Evolutionary conservation across 2,329 filamentous ascomycete genomes (phyloP).

Genomic region (Aspergillus jensenii): DNA sequence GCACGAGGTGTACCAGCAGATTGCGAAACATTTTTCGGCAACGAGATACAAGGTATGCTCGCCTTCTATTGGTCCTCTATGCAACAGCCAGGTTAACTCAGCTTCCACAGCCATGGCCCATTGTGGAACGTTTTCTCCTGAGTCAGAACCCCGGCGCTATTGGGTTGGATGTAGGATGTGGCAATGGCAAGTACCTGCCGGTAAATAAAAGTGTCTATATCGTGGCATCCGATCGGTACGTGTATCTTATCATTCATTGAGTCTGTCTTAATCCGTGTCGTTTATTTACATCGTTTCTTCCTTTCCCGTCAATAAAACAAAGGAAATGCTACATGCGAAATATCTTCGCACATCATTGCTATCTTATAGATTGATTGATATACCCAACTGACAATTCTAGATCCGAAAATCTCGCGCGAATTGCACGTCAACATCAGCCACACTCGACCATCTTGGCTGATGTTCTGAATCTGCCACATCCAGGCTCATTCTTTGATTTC

Average conservation of each 20-base stretch:
- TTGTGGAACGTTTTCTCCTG: conserved; percentile 76
- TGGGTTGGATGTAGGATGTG: conserved; percentile 89
- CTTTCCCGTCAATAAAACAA: conserved; percentile 7
- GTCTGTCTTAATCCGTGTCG: conserved; percentile 35
- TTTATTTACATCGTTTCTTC: conserved; percentile 17
- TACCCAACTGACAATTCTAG: conserved; percentile 34
- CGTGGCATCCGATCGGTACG: conserved; percentile 79
- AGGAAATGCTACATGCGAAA: background rate
- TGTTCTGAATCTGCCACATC: conserved; percentile 79
- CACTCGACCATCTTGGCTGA: conserved; percentile 78
- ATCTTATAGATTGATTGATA: background rate
- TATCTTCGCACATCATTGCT: background rate
- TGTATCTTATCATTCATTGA: conserved; percentile 26
- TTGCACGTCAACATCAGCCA: conserved; percentile 58
- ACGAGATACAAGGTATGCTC: conserved; percentile 60
- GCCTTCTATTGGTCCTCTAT: conserved; percentile 15
- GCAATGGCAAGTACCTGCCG: conserved; percentile 91
- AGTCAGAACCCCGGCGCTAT: conserved; percentile 67
- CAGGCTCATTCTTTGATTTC: conserved; percentile 68
- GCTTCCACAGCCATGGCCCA: conserved; percentile 73
- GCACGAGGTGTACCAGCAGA: conserved; percentile 77
- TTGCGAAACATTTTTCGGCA: conserved; percentile 50
- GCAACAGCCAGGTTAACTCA: background rate
- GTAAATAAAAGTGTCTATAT: conserved; percentile 78
- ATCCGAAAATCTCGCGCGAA: conserved; percentile 58